Base-by-base conservation (phyloP, 495 filamentous ascomycete genomes). In the Poronia punctata region DNA sequence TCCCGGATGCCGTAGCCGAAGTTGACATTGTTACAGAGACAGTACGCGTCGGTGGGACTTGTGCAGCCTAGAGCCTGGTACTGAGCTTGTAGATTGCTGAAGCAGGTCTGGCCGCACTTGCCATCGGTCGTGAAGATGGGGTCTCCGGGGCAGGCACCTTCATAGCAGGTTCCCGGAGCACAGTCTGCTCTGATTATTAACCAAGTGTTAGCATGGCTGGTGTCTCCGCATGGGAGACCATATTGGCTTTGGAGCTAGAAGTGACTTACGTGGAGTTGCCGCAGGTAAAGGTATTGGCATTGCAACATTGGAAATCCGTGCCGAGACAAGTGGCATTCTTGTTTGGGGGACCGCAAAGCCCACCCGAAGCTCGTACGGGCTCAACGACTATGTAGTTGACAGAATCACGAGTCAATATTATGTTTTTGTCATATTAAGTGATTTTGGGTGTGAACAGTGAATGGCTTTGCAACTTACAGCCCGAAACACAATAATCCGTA, bases 291-390 rank as follows among this genome's bases (percentile, higher is more conserved):
- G 49, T 62, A 31, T 52, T 23, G 19, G 51, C 28, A 23, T 59
- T 57, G 38, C 54, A 57, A 27, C 53, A 59, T 38, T 49, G 47
- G 14, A 35, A 11, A 3, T 22, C 21, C 7, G 26, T 55, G 26
- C 59, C 59, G 10, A 51, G 7, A 29, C 56, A 62, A 15, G 56
- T 57, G 10, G 56, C 59, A 38, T 57, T 53, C n/a, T 57, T 53
- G 48, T 62, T 35, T 7, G 16, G 36, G 5, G 50, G 56, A 25
- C 56, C 58, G 39, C 50, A 61, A 14, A 42, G 40, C 2, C 53
- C 53, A 40, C 57, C 50, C 6, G 11, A 35, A 27, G 53, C 48
- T 33, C 43, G 38, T 3, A 57, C 3, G 0, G 55, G 58, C 26
- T 59, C 53, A 38, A 54, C 31, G 22, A 49, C 53, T 59, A 25